phyloP scores from a whole-genome alignment of 495 filamentous ascomycete genomes.

The Neurospora sp. region DNA sequence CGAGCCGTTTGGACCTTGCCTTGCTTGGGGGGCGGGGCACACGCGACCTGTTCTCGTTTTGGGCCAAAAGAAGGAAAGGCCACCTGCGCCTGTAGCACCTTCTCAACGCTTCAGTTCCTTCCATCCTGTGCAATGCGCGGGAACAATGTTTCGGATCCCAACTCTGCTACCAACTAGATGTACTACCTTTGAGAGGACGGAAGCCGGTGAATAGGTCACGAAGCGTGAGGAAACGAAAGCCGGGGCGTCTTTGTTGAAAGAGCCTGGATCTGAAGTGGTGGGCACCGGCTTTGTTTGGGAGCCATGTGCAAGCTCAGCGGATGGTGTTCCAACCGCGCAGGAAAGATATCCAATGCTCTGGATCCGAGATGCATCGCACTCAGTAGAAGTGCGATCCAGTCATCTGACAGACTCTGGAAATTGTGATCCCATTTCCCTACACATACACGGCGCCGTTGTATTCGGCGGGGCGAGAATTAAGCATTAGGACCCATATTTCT shows the following conservation, averaged over 20 bases:
- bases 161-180: background rate
- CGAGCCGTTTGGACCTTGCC: background rate
- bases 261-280: background rate
- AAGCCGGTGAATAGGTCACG: background rate
- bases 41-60: background rate
- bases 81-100: background rate
- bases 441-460: background rate
- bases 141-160: background rate
- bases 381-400: background rate
- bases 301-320: background rate
- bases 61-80: background rate
- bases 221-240: background rate
- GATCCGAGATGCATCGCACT: background rate
- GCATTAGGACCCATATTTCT: background rate
- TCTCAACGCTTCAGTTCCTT: background rate
- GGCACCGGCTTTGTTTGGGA: background rate
- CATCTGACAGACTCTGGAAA: background rate
- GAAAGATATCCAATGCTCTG: background rate
- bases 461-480: background rate
- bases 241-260: background rate
- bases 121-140: background rate
- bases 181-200: background rate
- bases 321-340: background rate
- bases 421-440: background rate
- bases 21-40: background rate